Conservation (phyloP, 495 filamentous ascomycete genomes). For the Trichoderma asperelloides region DNA sequence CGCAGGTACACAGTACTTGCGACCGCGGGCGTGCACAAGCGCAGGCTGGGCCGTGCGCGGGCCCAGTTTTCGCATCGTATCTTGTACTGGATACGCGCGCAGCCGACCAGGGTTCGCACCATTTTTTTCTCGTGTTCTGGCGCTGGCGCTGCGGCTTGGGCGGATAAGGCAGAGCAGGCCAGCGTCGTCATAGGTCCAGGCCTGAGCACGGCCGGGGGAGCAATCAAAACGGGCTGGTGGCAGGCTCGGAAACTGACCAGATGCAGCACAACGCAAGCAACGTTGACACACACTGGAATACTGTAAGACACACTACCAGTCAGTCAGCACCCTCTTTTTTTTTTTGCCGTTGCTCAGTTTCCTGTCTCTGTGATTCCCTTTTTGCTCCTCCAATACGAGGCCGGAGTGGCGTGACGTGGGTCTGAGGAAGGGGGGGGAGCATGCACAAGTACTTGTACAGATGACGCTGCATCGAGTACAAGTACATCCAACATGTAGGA, state of each 20-base stretch:
- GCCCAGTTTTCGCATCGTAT: conserved; percentile 1
- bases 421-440: background rate
- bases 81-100: background rate
- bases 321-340: background rate
- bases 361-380: background rate
- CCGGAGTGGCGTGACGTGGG: conserved; percentile 6
- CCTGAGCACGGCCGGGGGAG: background rate
- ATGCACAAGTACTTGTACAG: background rate
- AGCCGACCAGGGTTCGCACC: background rate
- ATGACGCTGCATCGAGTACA: no score
- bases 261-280: conserved; percentile 4
- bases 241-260: background rate
- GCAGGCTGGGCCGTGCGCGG: background rate
- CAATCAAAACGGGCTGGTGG: background rate
- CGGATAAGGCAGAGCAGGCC: background rate
- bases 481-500: background rate
- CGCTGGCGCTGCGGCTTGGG: background rate
- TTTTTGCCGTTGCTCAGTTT: background rate
- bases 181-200: conserved; percentile 1
- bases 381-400: background rate
- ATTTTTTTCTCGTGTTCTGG: background rate
- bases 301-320: background rate
- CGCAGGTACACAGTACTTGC: conserved; percentile 1
- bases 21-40: background rate
- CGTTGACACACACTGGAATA: background rate